A percentile compares a stretch with the other conserved stretches of the same genome.
These are phyloP conservation scores for Medicago lupulina DNA, from an alignment of 306 rosid genomes.

Conservation along the genomic window DNA sequence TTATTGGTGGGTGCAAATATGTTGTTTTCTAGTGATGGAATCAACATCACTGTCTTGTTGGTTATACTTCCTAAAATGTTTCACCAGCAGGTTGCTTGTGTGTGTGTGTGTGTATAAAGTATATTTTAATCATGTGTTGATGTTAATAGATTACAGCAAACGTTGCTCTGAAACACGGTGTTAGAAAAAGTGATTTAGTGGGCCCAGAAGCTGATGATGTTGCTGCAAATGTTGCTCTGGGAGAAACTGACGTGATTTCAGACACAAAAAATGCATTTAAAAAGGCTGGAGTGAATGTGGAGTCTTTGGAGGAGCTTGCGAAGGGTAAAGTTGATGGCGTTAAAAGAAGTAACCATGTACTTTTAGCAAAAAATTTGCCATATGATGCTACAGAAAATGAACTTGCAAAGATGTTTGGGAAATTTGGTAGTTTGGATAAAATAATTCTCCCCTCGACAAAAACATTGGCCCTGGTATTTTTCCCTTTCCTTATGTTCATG, in stretches of 20 bases:
- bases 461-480: slow-evolving; percentile 83
- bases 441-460: slow-evolving; percentile 84
- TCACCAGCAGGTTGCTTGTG: slow-evolving; percentile 11
- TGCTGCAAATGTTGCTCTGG: slow-evolving; percentile 85
- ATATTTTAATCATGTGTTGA: slow-evolving; percentile 16
- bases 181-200: slow-evolving; percentile 80
- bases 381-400: slow-evolving; percentile 87
- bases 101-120: too few species aligned
- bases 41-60: not conserved
- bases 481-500: slow-evolving; percentile 7
- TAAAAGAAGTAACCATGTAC: slow-evolving; percentile 90
- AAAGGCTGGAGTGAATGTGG: slow-evolving; percentile 88
- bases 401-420: slow-evolving; percentile 78
- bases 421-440: slow-evolving; percentile 88
- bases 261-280: slow-evolving; percentile 79
- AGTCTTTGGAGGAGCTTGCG: slow-evolving; percentile 72
- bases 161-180: slow-evolving; percentile 79
- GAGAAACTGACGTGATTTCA: slow-evolving; percentile 89
- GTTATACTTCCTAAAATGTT: slow-evolving; percentile 35
- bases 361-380: slow-evolving; percentile 91
- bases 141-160: slow-evolving; percentile 76
- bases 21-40: slow-evolving; percentile 19
- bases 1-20: not conserved
- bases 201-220: slow-evolving; percentile 87
- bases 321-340: slow-evolving; percentile 63